Percentiles rank a stretch among this genome's conserved stretches.
Conservation (phyloP, 805 yeast genomes). For the Kuraishia hungarica region DNA sequence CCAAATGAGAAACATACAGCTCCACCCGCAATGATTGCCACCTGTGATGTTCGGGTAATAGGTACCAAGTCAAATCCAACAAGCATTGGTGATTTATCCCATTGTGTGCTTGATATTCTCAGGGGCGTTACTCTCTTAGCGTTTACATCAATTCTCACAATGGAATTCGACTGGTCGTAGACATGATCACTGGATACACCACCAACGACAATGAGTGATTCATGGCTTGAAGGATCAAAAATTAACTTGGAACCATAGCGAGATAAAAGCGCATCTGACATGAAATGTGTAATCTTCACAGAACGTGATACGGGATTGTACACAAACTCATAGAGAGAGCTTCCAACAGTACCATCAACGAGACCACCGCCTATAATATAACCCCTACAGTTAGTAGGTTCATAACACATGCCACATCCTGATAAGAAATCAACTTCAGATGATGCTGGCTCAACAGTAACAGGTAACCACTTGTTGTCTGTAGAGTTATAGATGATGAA, state of each 20-base stretch:
- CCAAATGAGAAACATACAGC: slow-evolving; percentile 83
- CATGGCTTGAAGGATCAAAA: slow-evolving; percentile 14
- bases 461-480: neutral
- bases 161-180: slow-evolving; percentile 23
- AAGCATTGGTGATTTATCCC: slow-evolving; percentile 37
- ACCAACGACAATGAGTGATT: slow-evolving; percentile 41
- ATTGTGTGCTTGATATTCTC: slow-evolving; percentile 22
- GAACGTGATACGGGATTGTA: slow-evolving; percentile 8
- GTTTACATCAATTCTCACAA: slow-evolving; percentile 25
- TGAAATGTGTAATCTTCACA: slow-evolving; percentile 12
- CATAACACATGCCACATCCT: neutral
- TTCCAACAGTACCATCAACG: slow-evolving; percentile 16
- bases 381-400: neutral
- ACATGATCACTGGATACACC: slow-evolving; percentile 39
- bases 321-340: slow-evolving; percentile 26
- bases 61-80: slow-evolving; percentile 38
- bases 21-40: slow-evolving; percentile 50
- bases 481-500: neutral
- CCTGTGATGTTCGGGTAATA: slow-evolving; percentile 9
- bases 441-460: neutral
- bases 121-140: slow-evolving; percentile 14
- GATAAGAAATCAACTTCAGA: neutral
- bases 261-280: slow-evolving; percentile 23
- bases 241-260: slow-evolving; percentile 42
- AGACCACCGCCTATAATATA: neutral